Percentiles rank a stretch among this genome's conserved stretches.
Evolutionary conservation across 148 eudicot genomes (phyloP).

Genomic region (Chenopodium album): DNA sequence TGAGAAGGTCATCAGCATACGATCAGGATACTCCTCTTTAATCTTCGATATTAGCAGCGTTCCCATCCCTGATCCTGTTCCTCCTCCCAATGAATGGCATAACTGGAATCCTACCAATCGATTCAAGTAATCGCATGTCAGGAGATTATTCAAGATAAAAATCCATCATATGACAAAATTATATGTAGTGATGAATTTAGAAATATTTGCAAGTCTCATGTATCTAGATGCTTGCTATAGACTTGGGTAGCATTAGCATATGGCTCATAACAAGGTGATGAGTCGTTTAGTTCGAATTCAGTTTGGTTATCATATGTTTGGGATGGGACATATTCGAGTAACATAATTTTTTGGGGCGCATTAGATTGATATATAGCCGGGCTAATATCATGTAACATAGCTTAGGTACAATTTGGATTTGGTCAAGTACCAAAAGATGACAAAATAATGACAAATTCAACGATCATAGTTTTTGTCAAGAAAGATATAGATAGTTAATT

Average conservation of each 20-base stretch:
- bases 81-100: slow-evolving; percentile 74
- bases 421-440: background rate
- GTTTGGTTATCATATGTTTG: background rate
- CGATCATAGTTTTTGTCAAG: too few species aligned
- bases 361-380: background rate
- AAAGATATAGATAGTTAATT: background rate
- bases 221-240: too few species aligned
- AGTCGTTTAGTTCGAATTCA: too few species aligned
- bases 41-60: slow-evolving; percentile 43
- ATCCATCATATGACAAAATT: background rate
- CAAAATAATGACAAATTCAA: background rate
- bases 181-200: background rate
- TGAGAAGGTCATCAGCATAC: slow-evolving; percentile 33
- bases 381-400: background rate
- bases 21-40: slow-evolving; percentile 32
- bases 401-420: too few species aligned
- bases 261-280: too few species aligned
- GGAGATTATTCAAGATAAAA: background rate
- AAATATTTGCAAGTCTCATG: too few species aligned
- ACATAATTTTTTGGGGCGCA: too few species aligned
- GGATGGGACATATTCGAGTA: background rate
- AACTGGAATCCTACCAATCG: slow-evolving; percentile 49
- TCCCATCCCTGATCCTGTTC: slow-evolving; percentile 72
- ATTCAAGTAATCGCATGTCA: background rate
- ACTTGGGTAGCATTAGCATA: too few species aligned